Base-by-base conservation (phyloP, 257 asterid species). In the Forsythia suspensa region DNA sequence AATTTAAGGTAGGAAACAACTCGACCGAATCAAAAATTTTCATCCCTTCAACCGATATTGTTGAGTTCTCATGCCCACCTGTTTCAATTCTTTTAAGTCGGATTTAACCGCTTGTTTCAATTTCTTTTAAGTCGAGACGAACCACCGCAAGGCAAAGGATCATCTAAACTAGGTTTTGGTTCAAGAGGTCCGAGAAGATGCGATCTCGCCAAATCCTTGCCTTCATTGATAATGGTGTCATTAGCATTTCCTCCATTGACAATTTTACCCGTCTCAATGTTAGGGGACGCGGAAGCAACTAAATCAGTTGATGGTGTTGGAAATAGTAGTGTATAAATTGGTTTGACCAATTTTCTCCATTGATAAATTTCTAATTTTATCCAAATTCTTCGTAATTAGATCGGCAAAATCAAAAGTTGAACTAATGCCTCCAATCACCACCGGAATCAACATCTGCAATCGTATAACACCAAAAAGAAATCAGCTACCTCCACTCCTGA, bases 31-130 rank as follows among this genome's bases (percentile, higher is more conserved):
- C 88, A 21, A 94, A 86, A 82, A 76, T 88, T 74, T 88, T 94
- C 80, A 90, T 88, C 90, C 94, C 89, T 81, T 91, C 91, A 8
- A 85, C 91, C 96, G 89, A 84, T 76, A 90, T 97, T 4, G 92
- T 78, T 42, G 89, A 85, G 67, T 88, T 92, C 59, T 84, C 89
- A 67, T 82, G 44, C 59, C 82, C 89, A 70, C 76, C 73, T 4
- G 78, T 71, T 73, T 76, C 82, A 66, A 82, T 80, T 87, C 86
- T 77, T 55, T 75, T 34, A 66, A 51, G 59, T 76, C 91, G 0
- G 82, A 76, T 79, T 79, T 76, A 24, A 24, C 24, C 0, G 24
- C 24, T 0, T 24, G 24, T 24, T 24, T 24, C 24, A 24, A 24
- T 24, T 24, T 24, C 0, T 24, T 24, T 24, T 24, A 24, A 24